Conservation (phyloP, 2,329 filamentous ascomycete genomes). For the Lecanicillium sp. region DNA sequence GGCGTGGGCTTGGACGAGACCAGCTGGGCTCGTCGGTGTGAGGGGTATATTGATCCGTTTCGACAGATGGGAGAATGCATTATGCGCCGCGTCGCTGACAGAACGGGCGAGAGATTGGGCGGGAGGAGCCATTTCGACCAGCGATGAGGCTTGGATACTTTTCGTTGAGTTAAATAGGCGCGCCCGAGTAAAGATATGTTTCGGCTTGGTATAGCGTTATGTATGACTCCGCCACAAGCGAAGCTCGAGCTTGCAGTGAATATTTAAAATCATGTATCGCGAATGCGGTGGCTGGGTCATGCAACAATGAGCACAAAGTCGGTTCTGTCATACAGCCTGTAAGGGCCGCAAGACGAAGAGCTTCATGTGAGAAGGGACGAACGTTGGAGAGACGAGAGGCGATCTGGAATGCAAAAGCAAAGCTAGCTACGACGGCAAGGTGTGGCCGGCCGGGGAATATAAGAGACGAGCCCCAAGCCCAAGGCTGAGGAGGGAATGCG, state of each 20-base stretch:
- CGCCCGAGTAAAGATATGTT: background rate
- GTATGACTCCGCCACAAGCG: no score
- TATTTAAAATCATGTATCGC: slow-evolving; percentile 1
- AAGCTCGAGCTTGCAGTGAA: background rate
- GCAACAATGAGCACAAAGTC: background rate
- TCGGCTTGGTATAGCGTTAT: background rate
- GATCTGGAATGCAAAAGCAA: background rate
- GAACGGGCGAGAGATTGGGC: background rate
- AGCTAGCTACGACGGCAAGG: background rate
- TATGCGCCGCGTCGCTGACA: background rate
- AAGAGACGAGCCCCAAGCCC: slow-evolving; percentile 1
- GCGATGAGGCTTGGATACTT: background rate
- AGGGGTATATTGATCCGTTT: slow-evolving; percentile 57
- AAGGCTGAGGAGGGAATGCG: background rate
- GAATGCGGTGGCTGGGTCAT: background rate
- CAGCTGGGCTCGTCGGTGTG: slow-evolving; percentile 53
- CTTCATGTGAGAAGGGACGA: background rate
- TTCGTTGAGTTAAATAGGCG: background rate
- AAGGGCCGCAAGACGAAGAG: background rate
- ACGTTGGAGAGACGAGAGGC: background rate
- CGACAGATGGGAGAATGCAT: slow-evolving; percentile 32
- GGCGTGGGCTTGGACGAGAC: slow-evolving; percentile 55
- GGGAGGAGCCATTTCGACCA: slow-evolving; percentile 6
- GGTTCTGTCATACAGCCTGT: background rate
- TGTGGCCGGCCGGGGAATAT: slow-evolving; percentile 7